phyloP scores from a whole-genome alignment of 257 asterid species.

The Nicotiana knightiana region DNA sequence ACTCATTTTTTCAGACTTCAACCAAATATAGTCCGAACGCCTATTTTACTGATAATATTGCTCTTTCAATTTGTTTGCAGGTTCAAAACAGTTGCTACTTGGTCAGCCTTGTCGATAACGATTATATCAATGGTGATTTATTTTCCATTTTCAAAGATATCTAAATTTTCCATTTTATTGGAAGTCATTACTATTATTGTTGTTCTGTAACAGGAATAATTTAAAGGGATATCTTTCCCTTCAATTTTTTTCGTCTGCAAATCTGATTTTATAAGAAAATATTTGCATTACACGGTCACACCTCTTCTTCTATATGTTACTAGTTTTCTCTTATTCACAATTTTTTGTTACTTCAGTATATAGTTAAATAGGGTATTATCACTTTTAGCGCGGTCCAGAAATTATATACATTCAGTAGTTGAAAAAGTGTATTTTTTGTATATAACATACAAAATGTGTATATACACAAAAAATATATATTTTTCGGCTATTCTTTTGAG shows the following conservation, averaged over 20 bases:
- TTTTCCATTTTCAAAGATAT: slow-evolving; percentile 64
- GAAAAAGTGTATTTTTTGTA: too few species aligned
- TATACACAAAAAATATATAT: too few species aligned
- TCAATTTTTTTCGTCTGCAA: neutral
- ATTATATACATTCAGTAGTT: too few species aligned
- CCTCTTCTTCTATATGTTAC: neutral
- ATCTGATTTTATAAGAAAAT: neutral
- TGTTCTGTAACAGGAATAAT: slow-evolving; percentile 1
- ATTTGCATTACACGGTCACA: neutral
- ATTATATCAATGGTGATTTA: slow-evolving; percentile 62
- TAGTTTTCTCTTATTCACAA: neutral
- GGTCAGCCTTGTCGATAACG: slow-evolving; percentile 92
- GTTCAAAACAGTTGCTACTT: slow-evolving; percentile 62
- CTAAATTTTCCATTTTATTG: slow-evolving; percentile 17
- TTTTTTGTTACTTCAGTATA: too few species aligned
- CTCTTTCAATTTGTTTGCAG: slow-evolving; percentile 30
- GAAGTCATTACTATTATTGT: neutral
- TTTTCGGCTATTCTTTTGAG: too few species aligned
- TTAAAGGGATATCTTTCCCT: neutral
- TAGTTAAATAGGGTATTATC: too few species aligned
- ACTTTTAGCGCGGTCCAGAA: too few species aligned
- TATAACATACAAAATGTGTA: too few species aligned
- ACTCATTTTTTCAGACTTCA: neutral
- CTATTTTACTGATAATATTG: neutral
- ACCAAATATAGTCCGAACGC: neutral